phyloP scores from a whole-genome alignment of 2,329 filamentous ascomycete species.

The Stachybotrys echinatus region DNA sequence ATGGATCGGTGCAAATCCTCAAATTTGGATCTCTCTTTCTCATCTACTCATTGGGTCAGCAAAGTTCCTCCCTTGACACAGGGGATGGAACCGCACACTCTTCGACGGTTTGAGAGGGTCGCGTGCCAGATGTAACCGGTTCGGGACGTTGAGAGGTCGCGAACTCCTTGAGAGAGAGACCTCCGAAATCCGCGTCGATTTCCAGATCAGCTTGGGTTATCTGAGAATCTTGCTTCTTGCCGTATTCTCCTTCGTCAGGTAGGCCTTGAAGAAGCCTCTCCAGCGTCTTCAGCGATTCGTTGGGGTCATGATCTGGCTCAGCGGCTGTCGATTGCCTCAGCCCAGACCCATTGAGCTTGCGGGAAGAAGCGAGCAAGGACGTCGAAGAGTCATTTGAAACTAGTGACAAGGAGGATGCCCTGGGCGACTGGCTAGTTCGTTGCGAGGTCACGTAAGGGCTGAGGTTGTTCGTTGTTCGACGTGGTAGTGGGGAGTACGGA shows the following conservation, averaged over 20 bases:
- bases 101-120: conserved; percentile 58
- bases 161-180: conserved; percentile 70
- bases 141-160: conserved; percentile 31
- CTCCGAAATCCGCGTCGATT: conserved; percentile 72
- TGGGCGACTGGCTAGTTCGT: conserved; percentile 61
- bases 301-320: conserved; percentile 58
- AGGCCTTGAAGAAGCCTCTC: conserved; percentile 36
- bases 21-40: conserved; percentile 77
- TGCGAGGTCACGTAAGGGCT: conserved; percentile 64
- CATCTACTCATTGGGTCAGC: conserved; percentile 43
- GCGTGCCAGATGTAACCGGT: conserved; percentile 16
- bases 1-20: conserved; percentile 90
- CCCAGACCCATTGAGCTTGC: conserved; percentile 61
- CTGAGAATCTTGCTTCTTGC: conserved; percentile 7
- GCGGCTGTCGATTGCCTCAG: conserved; percentile 54
- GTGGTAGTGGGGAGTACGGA: conserved; percentile 65
- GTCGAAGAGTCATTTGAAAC: conserved; percentile 70
- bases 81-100: conserved; percentile 54
- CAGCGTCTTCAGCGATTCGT: conserved; percentile 53
- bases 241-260: conserved; percentile 8
- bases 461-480: conserved; percentile 62
- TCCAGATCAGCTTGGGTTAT: conserved; percentile 51
- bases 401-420: conserved; percentile 76
- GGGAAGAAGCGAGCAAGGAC: conserved; percentile 64
- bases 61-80: neutral